Base-by-base conservation (phyloP, 257 asterid genomes). In the Prunella vulgaris region DNA sequence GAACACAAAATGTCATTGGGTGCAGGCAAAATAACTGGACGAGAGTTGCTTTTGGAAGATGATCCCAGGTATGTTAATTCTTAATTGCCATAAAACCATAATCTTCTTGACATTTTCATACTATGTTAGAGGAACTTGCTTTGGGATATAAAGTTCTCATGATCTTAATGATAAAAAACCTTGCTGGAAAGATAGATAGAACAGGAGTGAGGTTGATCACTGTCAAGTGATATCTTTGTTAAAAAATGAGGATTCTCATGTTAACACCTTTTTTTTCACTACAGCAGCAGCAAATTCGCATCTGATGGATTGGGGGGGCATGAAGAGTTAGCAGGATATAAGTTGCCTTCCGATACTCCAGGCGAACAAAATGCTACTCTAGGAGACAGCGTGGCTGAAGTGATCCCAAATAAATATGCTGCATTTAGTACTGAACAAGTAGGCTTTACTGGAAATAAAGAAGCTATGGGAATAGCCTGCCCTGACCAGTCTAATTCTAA, bases 11-110 rank as follows among this genome's bases (percentile, higher is more conserved):
- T 25, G 28, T 44, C 84, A 64, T 52, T 73, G 40, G 53, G 24
- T 77, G 76, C 79, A 62, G 78, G 63, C 32, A 68, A 49, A 70
- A 69, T 49, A 69, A 72, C 82, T 78, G 78, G 74, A 73, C 81
- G 58, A 48, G 77, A 71, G 68, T 72, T 51, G 27, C 82, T 59
- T 58, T 79, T 57, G 69, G 86, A 85, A 78, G 78, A 81, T 76
- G 80, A 73, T 78, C 76, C 81, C 66, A 60, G 79, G 61, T 70
- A 57, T 70, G 79, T 68, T 64, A 59, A 74, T 71, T 70, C 78
- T 68, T 64, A 59, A 74, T 71, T 57, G 80, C 82, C 37, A 76
- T 68, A 66, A 68, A 74, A 74, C 77, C 84, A 49, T 81, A 67
- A 13, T 71, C 76, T 51, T 77, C 79, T 64, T 71, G 69, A 66